Conservation (phyloP, 768 basidiomycete species). For the Lyophyllum shimeji region DNA sequence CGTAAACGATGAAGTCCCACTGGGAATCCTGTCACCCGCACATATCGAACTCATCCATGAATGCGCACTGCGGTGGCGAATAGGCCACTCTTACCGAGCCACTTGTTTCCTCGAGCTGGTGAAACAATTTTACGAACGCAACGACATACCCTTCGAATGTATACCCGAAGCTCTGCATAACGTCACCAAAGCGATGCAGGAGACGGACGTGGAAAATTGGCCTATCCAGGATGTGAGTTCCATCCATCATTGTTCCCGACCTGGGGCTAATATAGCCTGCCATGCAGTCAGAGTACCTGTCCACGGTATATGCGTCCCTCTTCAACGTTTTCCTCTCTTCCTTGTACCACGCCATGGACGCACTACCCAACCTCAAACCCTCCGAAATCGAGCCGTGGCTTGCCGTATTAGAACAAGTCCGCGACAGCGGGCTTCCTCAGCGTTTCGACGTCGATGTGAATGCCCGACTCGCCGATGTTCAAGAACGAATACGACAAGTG, state of each 20-base stretch:
- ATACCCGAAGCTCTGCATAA: constrained; percentile 85
- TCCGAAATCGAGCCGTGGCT: constrained; percentile 68
- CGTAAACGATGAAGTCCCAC: constrained; percentile 91
- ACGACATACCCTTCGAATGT: constrained; percentile 92
- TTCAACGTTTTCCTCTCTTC: constrained; percentile 87
- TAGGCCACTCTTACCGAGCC: constrained; percentile 75
- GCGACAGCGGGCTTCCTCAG: constrained; percentile 66
- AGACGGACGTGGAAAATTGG: constrained; percentile 77
- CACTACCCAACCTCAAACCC: constrained; percentile 69
- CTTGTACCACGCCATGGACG: constrained; percentile 82
- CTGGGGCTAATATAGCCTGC: constrained; percentile 4
- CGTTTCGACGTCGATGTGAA: constrained; percentile 73
- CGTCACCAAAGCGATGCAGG: constrained; percentile 67
- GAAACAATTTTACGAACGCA: constrained; percentile 82
- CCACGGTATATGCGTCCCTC: constrained; percentile 65
- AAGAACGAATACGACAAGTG: constrained; percentile 61
- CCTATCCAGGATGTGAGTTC: constrained; percentile 80
- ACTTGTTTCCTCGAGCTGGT: constrained; percentile 85
- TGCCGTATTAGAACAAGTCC: constrained; percentile 67
- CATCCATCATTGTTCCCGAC: constrained; percentile 3
- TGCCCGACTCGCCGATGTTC: constrained; percentile 65
- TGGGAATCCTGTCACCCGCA: constrained; percentile 79
- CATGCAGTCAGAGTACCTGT: constrained; percentile 64
- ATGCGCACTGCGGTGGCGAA: constrained; percentile 88
- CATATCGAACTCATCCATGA: constrained; percentile 87